Evolutionary conservation across 1,284 basidiomycete genomes (phyloP).

Genomic region (Waitea zeae): DNA sequence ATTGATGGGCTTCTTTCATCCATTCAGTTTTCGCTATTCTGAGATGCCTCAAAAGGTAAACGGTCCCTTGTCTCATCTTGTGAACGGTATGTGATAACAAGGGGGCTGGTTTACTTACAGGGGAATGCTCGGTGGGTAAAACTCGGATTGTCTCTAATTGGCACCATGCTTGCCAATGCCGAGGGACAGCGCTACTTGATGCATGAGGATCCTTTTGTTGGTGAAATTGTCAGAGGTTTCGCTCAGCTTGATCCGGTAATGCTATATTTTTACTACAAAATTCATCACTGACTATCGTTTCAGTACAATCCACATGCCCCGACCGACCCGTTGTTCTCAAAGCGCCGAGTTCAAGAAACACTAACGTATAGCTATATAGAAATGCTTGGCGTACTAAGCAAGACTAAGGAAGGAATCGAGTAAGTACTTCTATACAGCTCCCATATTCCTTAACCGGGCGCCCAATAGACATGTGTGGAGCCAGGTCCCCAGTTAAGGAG

Average conservation of each 20-base stretch:
- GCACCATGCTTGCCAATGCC: slow-evolving; percentile 65
- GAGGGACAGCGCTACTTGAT: slow-evolving; percentile 76
- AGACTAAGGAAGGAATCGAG: slow-evolving; percentile 79
- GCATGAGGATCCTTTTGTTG: slow-evolving; percentile 74
- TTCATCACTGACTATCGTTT: slow-evolving; percentile 1
- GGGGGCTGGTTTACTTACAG: slow-evolving; percentile 28
- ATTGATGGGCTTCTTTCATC: slow-evolving; percentile 87
- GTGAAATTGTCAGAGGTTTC: slow-evolving; percentile 78
- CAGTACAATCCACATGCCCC: slow-evolving; percentile 52
- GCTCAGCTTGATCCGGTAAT: slow-evolving; percentile 73
- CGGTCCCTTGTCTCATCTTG: not conserved
- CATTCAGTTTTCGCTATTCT: slow-evolving; percentile 75
- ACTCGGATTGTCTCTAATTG: slow-evolving; percentile 68
- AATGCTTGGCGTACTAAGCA: slow-evolving; percentile 86
- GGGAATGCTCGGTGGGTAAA: slow-evolving; percentile 70
- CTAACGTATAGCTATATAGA: slow-evolving; percentile 90
- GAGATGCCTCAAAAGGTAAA: slow-evolving; percentile 61
- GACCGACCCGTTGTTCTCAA: slow-evolving; percentile 76
- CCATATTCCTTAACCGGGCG: too few relatives aligned
- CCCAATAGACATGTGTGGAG: too few relatives aligned
- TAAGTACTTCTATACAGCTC: slow-evolving; percentile 21
- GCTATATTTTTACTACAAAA: not conserved
- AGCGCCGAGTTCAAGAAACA: slow-evolving; percentile 67
- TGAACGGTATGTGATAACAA: not conserved
- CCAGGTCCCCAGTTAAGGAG: too few relatives aligned